Conservation (phyloP, 257 asterid genomes). For the Rauvolfia tetraphylla region DNA sequence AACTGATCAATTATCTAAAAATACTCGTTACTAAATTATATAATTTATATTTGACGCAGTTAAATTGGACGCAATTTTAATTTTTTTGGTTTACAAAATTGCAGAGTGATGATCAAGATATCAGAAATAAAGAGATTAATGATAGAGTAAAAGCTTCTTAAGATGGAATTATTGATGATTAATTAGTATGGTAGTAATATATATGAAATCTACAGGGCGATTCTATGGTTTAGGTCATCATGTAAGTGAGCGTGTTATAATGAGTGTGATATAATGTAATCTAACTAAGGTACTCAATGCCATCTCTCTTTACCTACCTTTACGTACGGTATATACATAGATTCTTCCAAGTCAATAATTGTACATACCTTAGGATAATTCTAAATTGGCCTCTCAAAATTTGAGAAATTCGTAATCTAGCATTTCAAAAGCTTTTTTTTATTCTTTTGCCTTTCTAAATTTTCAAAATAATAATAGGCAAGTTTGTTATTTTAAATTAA, state of each 20-base stretch:
- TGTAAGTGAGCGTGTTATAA: conserved; percentile 1
- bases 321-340: not conserved
- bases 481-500: too few relatives aligned
- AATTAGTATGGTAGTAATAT: not conserved
- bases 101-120: not conserved
- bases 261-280: conserved; percentile 5
- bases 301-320: not conserved
- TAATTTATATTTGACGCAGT: too few relatives aligned
- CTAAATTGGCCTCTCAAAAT: not conserved
- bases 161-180: not conserved
- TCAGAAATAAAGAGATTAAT: not conserved
- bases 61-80: too few relatives aligned
- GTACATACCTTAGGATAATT: not conserved
- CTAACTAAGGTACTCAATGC: not conserved
- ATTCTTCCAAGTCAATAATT: too few relatives aligned
- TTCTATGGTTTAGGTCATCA: not conserved
- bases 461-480: too few relatives aligned
- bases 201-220: not conserved
- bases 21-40: too few relatives aligned
- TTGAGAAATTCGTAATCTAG: too few relatives aligned
- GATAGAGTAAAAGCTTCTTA: too few relatives aligned
- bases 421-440: too few relatives aligned
- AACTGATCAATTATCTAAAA: too few relatives aligned
- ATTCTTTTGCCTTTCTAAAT: too few relatives aligned
- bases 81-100: too few relatives aligned